Evolutionary conservation across 78 protist genomes (phyloP).

Genomic region (Pigoraptor vietnamica): DNA sequence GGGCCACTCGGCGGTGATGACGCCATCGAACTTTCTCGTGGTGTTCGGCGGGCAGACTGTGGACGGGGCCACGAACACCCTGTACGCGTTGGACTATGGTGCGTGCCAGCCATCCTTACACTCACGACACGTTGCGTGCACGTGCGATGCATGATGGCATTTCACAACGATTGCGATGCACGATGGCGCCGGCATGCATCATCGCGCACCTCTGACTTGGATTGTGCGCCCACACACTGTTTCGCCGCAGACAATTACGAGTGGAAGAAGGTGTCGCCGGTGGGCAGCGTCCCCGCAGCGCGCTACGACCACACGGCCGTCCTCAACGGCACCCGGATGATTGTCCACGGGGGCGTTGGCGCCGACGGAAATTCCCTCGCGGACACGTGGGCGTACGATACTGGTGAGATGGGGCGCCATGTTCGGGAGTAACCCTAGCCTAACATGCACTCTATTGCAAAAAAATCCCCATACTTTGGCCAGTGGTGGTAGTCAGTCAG

Average conservation of each 20-base stretch:
- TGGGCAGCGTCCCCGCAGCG: neutral
- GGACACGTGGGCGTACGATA: neutral
- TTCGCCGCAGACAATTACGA: neutral
- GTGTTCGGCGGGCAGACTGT: neutral
- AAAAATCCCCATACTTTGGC: too few species aligned
- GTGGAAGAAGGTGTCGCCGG: neutral
- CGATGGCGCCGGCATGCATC: too few species aligned
- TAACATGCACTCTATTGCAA: too few species aligned
- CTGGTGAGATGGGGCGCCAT: too few species aligned
- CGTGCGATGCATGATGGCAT: too few species aligned
- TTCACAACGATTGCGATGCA: too few species aligned
- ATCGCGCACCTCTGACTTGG: neutral
- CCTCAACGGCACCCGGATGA: neutral
- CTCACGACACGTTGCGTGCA: too few species aligned
- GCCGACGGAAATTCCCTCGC: neutral
- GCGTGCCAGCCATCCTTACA: neutral
- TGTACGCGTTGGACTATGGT: neutral
- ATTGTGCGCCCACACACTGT: neutral
- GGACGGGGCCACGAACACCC: neutral
- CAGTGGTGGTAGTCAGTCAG: too few species aligned
- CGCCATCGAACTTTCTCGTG: neutral
- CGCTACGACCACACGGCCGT: neutral
- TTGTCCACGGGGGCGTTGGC: neutral
- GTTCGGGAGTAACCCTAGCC: too few species aligned
- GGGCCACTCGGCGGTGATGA: neutral